Conservation (phyloP, 2,329 filamentous ascomycete genomes). For the Sclerotinia minor region DNA sequence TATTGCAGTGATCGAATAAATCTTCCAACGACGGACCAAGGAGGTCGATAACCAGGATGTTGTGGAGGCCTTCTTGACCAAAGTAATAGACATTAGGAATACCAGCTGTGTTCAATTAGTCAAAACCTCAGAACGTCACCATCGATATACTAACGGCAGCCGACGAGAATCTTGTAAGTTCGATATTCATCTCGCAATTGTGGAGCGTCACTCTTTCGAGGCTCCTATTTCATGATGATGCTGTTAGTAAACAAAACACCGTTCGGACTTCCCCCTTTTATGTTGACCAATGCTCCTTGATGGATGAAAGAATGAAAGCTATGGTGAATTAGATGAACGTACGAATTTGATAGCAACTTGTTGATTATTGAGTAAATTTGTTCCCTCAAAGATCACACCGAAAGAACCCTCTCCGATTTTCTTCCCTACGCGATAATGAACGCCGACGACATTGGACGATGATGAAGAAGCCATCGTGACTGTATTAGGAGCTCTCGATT, state of each 20-base stretch:
- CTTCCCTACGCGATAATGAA: slow-evolving; percentile 98
- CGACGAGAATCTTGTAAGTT: slow-evolving; percentile 98
- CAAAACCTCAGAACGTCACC: slow-evolving; percentile 24
- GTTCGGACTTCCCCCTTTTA: slow-evolving; percentile 12
- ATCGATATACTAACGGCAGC: slow-evolving; percentile 77
- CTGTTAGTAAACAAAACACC: slow-evolving; percentile 7
- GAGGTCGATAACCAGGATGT: slow-evolving; percentile 96
- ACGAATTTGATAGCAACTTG: slow-evolving; percentile 99
- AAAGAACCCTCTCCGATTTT: slow-evolving; percentile 99
- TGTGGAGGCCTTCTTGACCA: slow-evolving; percentile 96
- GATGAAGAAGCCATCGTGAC: slow-evolving; percentile 42
- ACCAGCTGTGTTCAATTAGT: slow-evolving; percentile 65
- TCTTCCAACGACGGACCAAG: slow-evolving; percentile 94
- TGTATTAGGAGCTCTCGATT: slow-evolving; percentile 30
- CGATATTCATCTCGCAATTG: slow-evolving; percentile 97
- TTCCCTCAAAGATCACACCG: slow-evolving; percentile 98
- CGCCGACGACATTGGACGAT: slow-evolving; percentile 89
- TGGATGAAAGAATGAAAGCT: background rate
- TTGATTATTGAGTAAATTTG: slow-evolving; percentile 97
- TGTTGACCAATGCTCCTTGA: background rate
- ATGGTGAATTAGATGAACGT: slow-evolving; percentile 46
- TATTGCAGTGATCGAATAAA: slow-evolving; percentile 94
- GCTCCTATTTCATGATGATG: slow-evolving; percentile 63
- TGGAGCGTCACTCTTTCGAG: slow-evolving; percentile 95
- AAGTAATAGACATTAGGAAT: slow-evolving; percentile 99